phyloP scores from a whole-genome alignment of 2,329 filamentous ascomycete genomes.

The Fusarium bulbicola region DNA sequence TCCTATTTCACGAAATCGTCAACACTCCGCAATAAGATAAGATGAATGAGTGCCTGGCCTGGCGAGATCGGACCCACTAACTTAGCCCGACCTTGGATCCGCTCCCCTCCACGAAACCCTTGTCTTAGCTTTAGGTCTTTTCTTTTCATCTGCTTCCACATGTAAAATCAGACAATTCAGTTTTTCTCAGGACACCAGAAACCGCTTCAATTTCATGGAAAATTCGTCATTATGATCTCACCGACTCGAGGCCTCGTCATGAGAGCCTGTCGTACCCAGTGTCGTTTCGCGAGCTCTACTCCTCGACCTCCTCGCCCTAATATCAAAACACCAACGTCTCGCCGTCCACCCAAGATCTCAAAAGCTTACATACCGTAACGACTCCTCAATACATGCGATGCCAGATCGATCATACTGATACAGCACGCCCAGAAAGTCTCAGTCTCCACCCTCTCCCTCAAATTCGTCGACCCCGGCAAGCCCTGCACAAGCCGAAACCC shows the following conservation, averaged over 20 bases:
- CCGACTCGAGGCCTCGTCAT: constrained; percentile 40
- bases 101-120: constrained; percentile 36
- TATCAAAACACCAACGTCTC: constrained; percentile 27
- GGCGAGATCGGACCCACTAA: constrained; percentile 16
- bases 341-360: constrained; percentile 37
- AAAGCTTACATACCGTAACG: constrained; percentile 47
- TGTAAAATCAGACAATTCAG: constrained; percentile 10
- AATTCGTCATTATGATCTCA: constrained; percentile 44
- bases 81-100: constrained; percentile 11
- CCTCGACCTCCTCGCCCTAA: constrained; percentile 36
- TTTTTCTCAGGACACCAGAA: background rate
- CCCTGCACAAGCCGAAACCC: constrained; percentile 44
- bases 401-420: constrained; percentile 8
- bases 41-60: constrained; percentile 9
- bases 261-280: constrained; percentile 31
- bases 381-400: background rate
- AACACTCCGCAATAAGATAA: constrained; percentile 15
- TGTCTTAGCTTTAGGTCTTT: constrained; percentile 7
- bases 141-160: constrained; percentile 21
- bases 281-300: constrained; percentile 45
- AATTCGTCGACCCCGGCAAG: constrained; percentile 15
- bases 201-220: constrained; percentile 10
- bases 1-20: background rate
- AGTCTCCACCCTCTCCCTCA: background rate
- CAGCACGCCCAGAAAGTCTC: constrained; percentile 22